Evolutionary conservation across 2,329 filamentous ascomycete genomes (phyloP), one percentile per base, ranked within the genome.

Genomic region (Ophiostoma ulmi): DNA sequence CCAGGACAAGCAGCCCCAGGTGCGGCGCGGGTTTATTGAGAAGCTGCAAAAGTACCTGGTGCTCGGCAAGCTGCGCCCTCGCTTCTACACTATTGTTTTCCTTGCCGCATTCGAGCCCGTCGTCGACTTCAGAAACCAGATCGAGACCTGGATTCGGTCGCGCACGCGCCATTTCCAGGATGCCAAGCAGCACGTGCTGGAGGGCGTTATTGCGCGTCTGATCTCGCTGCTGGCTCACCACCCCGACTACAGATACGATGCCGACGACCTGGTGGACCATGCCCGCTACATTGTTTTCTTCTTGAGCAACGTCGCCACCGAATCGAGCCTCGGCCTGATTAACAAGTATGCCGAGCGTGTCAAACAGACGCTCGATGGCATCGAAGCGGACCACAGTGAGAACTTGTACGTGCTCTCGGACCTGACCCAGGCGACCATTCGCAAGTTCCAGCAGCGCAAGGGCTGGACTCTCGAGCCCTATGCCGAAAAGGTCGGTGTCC

Each of bases 31-130:
- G 1, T 98, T 99, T 76, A 85, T 95, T 69, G 88, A 89, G 76
- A 93, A 94, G 75, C 83, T 99, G 58, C 95, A 97, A 80, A 97
- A 97, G 80, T 94, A 97, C 76, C 86, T 98, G 5, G 91, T 91
- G 11, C 87, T 90, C 69, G 86, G 86, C 70, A 88, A 85, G 74
- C 84, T 97, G 2, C 85, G 88, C 1, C 82, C 85, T 14, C 89
- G 94, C 11, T 99, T 96, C 84, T 95, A 97, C 79, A 91, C 92
- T 0, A 90, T 97, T 58, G 85, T 97, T 6, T 98, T 97, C 81
- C 82, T 98, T 63, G 90, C 93, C 41, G 94, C 95, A 1, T 97
- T 95, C 78, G 95, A 99, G 80, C 95, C 90, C 0, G 86, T 88
- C 52, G 78, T 81, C n/a, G 86, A 87, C 20, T 86, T 97, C 77